These are phyloP conservation scores for Candida sp. DNA, from an alignment of 1,139 yeast species.

Conservation along the genomic window DNA sequence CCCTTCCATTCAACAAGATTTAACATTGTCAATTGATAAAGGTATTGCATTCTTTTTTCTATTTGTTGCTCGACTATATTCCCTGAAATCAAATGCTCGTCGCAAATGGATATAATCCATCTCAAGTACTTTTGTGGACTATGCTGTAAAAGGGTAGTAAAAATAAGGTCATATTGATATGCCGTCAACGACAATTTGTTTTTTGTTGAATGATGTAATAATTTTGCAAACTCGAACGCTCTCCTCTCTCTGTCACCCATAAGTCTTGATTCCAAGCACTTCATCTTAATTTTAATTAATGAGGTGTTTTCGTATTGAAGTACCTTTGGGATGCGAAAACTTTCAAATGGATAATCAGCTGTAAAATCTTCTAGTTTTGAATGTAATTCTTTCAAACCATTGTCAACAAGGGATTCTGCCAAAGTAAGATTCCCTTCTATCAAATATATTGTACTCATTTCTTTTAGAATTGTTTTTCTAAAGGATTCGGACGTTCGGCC, in stretches of 20 bases:
- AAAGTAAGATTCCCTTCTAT: constrained; percentile 17
- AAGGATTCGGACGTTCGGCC: constrained; percentile 20
- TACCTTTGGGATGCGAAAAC: constrained; percentile 16
- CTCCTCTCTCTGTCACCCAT: constrained; percentile 2
- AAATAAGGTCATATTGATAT: constrained; percentile 14
- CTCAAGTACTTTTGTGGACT: constrained; percentile 10
- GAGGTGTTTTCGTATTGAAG: constrained; percentile 16
- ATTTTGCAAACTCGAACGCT: constrained; percentile 9
- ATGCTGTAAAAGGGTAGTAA: constrained; percentile 12
- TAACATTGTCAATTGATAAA: constrained; percentile 22
- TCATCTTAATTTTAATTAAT: constrained; percentile 15
- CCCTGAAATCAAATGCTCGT: constrained; percentile 26
- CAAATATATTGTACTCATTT: constrained; percentile 27
- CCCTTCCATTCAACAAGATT: constrained; percentile 13
- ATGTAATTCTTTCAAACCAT: constrained; percentile 23
- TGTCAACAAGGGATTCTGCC: constrained; percentile 20
- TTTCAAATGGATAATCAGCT: constrained; percentile 14
- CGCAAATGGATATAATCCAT: constrained; percentile 22
- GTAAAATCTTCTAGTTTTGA: constrained; percentile 11
- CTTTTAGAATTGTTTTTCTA: constrained; percentile 21
- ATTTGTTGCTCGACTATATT: constrained; percentile 25
- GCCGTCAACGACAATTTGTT: constrained; percentile 16
- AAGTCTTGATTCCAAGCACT: constrained; percentile 5
- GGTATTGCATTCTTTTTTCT: constrained; percentile 16
- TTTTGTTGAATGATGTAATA: constrained; percentile 7